Evolutionary conservation across 1,284 basidiomycete species (phyloP), one percentile per base, ranked within the genome.

Genomic region (Dichomitus squalens): DNA sequence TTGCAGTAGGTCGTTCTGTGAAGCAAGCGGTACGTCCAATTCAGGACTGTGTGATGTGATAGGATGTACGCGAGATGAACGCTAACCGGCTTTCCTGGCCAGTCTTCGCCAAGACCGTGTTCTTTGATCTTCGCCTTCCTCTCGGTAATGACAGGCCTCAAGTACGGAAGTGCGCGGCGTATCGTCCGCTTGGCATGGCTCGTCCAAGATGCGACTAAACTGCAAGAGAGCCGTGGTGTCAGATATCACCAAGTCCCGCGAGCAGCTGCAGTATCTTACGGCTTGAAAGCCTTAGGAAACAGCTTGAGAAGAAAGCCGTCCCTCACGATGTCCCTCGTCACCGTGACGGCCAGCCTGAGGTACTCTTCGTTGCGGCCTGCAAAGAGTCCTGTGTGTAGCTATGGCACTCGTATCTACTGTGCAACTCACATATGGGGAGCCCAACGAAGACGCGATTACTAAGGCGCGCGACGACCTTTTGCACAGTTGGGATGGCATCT

Each of bases 381-480:
- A 11, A 27, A 46, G 3, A 5, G 6, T 7, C 5, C 23, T 16
- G 25, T 20, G 11, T 14, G 39, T 21, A 7, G n/a, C 7, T 7
- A 20, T 3, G n/a, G 23, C 23, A 50, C 35, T 71, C 79, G 79
- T 6, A 77, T 31, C 29, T n/a, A n/a, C 5, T 31, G 29, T 5
- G 29, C 6, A 6, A 29, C 41, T 7, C 2, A 44, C 56, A 18
- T 11, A 50, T 16, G 8, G 76, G 76, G 4, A 70, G 52, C 0
- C 80, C 79, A 53, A 82, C 75, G 51, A 82, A 78, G 4, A 77
- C 74, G 39, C 79, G 73, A 60, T 80, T 81, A 57, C 73, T 78
- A 21, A 51, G 39, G 11, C 60, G 44, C 11, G 51, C 58, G 20
- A 63, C 48, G 7, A 63, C 52, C 34, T 59, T 34, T 25, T 47